Conservation (phyloP, 257 asterid genomes). For the Marsdenia floribunda region DNA sequence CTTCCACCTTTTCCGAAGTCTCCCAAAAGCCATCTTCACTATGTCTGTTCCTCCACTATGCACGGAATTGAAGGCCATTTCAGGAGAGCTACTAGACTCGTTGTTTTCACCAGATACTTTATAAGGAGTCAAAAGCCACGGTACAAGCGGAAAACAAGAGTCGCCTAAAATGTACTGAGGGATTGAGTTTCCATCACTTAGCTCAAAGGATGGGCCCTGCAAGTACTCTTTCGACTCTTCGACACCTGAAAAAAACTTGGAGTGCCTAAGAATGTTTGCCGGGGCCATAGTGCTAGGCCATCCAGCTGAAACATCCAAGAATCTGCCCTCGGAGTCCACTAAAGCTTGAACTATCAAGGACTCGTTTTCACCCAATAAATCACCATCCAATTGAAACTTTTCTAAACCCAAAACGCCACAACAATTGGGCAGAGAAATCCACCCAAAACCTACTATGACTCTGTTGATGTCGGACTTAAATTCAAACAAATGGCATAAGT, state of each 20-base stretch:
- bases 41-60: conserved; percentile 56
- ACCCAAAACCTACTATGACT: conserved; percentile 71
- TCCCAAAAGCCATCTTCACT: conserved; percentile 54
- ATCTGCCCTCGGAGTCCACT: conserved; percentile 93
- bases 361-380: conserved; percentile 32
- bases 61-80: conserved; percentile 52
- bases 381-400: conserved; percentile 49
- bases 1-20: conserved; percentile 68
- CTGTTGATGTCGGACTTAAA: conserved; percentile 65
- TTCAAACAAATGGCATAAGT: conserved; percentile 76
- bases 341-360: conserved; percentile 71
- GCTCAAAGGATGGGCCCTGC: conserved; percentile 54
- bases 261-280: conserved; percentile 41
- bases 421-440: conserved; percentile 87
- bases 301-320: conserved; percentile 86
- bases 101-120: conserved; percentile 12
- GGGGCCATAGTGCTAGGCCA: conserved; percentile 70
- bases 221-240: conserved; percentile 60
- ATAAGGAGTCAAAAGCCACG: conserved; percentile 80
- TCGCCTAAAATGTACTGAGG: conserved; percentile 85
- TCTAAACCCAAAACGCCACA: conserved; percentile 83
- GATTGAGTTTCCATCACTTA: conserved; percentile 44
- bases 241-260: conserved; percentile 57
- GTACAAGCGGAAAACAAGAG: conserved; percentile 65
- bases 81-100: conserved; percentile 32